Evolutionary conservation across 257 asterid species (phyloP), one percentile per base, ranked within the genome.

Genomic region (Scutellaria baicalensis): DNA sequence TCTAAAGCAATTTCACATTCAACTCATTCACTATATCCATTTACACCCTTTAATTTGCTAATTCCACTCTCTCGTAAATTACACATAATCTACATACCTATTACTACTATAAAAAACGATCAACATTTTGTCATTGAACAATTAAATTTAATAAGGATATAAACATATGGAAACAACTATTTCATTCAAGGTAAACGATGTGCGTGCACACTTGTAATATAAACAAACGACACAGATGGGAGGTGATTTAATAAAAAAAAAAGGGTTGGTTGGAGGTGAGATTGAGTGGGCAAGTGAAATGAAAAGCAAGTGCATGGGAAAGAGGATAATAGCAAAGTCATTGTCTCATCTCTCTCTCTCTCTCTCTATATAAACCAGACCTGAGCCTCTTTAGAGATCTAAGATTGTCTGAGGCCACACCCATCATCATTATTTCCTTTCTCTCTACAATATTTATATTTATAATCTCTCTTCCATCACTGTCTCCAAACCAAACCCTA

Each of bases 391-490:
- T 50, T n/a, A n/a, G 49, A 49, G 33, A 27, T 27, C n/a, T n/a
- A n/a, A n/a, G 78, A 74, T 79, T 65, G 71, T 62, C 81, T 63
- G 61, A 81, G 81, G 66, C 78, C 33, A 27, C 33, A 27, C 33
- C 79, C 80, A 81, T 69, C 70, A 56, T 70, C 40, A 59, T 60
- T 21, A 20, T 6, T 50, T 17, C 58, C n/a, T 69, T 14, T 11
- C 45, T 51, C 64, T 54, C 57, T 60, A n/a, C n/a, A n/a, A n/a
- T n/a, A n/a, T n/a, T n/a, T n/a, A n/a, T n/a, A n/a, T n/a, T n/a
- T n/a, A n/a, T n/a, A n/a, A n/a, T 69, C 82, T 69, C 85, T 78
- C 83, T 76, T 68, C 80, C 71, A 78, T 80, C 85, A 69, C 84
- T 81, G 66, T 78, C 83, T 59, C 20, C 39, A 36, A 69, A 7